Percentiles rank a stretch among this genome's conserved stretches.
Evolutionary conservation across 441 rosid genomes (phyloP).

Genomic region (Mallotus repandus): DNA sequence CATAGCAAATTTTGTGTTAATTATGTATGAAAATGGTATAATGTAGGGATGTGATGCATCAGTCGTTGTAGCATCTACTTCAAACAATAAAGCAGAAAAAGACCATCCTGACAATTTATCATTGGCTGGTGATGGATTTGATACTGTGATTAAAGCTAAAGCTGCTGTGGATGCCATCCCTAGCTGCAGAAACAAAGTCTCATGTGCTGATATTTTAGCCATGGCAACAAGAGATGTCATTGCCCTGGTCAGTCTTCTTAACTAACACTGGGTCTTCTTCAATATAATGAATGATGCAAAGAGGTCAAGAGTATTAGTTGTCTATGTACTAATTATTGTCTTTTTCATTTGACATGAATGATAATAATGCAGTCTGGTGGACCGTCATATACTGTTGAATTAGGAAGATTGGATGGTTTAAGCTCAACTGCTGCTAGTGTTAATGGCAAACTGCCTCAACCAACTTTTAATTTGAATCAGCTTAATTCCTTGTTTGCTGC

Average conservation of each 20-base stretch:
- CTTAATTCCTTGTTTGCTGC: constrained; percentile 61
- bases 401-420: constrained; percentile 80
- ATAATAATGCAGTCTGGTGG: constrained; percentile 58
- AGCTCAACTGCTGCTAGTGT: constrained; percentile 61
- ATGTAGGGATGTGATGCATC: constrained; percentile 88
- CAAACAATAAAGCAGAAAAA: constrained; percentile 67
- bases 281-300: too few species aligned
- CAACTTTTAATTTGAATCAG: constrained; percentile 50
- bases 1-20: neutral
- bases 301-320: too few species aligned
- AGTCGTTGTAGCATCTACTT: constrained; percentile 50
- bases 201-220: constrained; percentile 84
- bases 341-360: neutral
- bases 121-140: constrained; percentile 87
- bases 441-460: constrained; percentile 63
- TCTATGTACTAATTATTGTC: too few species aligned
- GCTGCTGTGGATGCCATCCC: constrained; percentile 56
- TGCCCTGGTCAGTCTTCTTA: constrained; percentile 44
- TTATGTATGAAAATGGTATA: neutral
- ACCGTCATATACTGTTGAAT: constrained; percentile 63
- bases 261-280: too few species aligned
- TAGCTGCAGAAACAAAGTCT: constrained; percentile 68
- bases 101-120: constrained; percentile 81
- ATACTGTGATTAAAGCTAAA: constrained; percentile 86
- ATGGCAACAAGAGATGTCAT: constrained; percentile 84